phyloP scores from a whole-genome alignment of 495 filamentous ascomycete genomes.

The Penicillium argentinense region DNA sequence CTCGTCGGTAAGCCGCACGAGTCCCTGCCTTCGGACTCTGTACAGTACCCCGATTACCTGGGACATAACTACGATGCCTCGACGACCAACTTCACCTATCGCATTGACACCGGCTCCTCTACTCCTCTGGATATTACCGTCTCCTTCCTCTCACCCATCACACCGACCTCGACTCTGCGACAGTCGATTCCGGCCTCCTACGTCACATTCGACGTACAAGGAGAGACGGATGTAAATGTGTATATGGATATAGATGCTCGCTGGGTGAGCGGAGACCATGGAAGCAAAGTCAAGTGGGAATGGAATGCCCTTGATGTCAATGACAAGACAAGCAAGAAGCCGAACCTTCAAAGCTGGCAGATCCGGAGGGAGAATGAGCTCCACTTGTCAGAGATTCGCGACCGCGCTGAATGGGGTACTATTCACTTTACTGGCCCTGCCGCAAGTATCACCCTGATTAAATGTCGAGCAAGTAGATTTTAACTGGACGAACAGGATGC shows the following conservation, averaged over 20 bases:
- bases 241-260: slow-evolving; percentile 89
- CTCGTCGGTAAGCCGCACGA: slow-evolving; percentile 87
- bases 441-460: slow-evolving; percentile 30
- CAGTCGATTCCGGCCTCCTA: slow-evolving; percentile 92
- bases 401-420: slow-evolving; percentile 88
- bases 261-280: slow-evolving; percentile 79
- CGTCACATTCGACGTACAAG: slow-evolving; percentile 70
- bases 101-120: slow-evolving; percentile 47
- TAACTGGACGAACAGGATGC: slow-evolving; percentile 46
- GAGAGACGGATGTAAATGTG: slow-evolving; percentile 69
- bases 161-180: slow-evolving; percentile 84
- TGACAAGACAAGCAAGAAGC: slow-evolving; percentile 25
- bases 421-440: slow-evolving; percentile 74
- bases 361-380: slow-evolving; percentile 64
- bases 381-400: slow-evolving; percentile 69
- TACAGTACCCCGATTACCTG: slow-evolving; percentile 70
- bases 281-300: slow-evolving; percentile 68
- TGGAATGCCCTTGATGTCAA: slow-evolving; percentile 43
- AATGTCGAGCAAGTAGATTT: background rate
- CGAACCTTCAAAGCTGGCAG: slow-evolving; percentile 58
- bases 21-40: slow-evolving; percentile 58
- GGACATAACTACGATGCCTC: slow-evolving; percentile 88
- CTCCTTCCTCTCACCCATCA: slow-evolving; percentile 91
- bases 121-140: slow-evolving; percentile 62
- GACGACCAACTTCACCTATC: slow-evolving; percentile 87